Evolutionary conservation across 2,329 filamentous ascomycete species (phyloP).

Genomic region (Aureobasidium sp.): DNA sequence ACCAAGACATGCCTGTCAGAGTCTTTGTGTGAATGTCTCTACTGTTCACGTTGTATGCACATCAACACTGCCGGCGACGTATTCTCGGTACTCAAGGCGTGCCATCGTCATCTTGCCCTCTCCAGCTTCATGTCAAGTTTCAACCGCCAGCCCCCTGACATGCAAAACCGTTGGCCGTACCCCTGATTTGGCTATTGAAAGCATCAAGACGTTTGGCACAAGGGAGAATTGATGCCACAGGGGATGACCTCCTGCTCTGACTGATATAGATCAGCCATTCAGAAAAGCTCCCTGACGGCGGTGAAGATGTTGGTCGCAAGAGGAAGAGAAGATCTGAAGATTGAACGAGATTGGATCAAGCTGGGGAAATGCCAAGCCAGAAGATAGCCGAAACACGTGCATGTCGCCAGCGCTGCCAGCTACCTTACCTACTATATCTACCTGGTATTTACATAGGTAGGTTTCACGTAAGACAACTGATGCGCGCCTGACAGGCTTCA

Average conservation of each 20-base stretch:
- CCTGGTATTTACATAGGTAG: background rate
- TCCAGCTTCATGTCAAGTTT: constrained; percentile 10
- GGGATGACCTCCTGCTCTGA: constrained; percentile 1
- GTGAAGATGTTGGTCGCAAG: background rate
- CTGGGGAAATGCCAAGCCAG: background rate
- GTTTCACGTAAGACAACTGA: background rate
- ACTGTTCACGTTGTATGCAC: background rate
- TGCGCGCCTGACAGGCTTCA: background rate
- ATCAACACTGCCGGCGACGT: background rate
- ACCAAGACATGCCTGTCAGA: background rate
- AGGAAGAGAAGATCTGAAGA: background rate
- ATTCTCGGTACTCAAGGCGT: background rate
- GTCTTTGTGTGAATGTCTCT: background rate
- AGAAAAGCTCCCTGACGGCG: background rate
- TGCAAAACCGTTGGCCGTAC: constrained; percentile 5
- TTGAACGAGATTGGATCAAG: background rate
- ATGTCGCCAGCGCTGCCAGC: background rate
- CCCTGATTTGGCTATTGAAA: constrained; percentile 5
- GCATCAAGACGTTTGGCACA: background rate
- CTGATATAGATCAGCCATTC: background rate
- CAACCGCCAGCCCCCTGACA: constrained; percentile 6
- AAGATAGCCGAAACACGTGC: background rate
- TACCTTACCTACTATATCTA: too few relatives aligned
- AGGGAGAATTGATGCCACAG: background rate
- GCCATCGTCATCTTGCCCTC: constrained; percentile 4